Base-by-base conservation (phyloP, 2,329 filamentous ascomycete species). In the Xylaria sp. region DNA sequence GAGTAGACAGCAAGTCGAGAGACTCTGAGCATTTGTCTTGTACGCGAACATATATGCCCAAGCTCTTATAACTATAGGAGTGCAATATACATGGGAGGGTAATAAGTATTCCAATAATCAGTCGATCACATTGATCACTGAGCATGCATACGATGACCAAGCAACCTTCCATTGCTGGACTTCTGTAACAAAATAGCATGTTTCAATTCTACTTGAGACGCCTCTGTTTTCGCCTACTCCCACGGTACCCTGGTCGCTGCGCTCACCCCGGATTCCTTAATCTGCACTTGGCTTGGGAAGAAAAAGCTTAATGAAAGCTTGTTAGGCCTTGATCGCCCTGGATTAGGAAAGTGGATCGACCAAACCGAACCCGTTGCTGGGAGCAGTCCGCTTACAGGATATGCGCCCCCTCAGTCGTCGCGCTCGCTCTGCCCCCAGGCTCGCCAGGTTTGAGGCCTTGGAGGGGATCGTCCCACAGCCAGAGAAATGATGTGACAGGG, bases 161-260 rank as follows among this genome's bases (percentile, higher is more conserved):
- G 50, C 44, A 56, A 64, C 46, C 31, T 23, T 20, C 15, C 61
- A 61, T 54, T 34, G 15, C 20, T 67, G 23, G 39, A 44, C 51
- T 39, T 62, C 63, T 69, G 67, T 67, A 64, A 70, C 67, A 64
- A 18, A 54, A 62, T 28, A 61, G 31, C 31, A 56, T 48, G 65
- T 70, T 70, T 70, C 67, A 67, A 67, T 61, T 37, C 10, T 20
- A 63, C 54, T 66, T 64, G 64, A 69, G 59, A 67, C 60, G 15
- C 25, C 20, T 52, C 63, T 61, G 55, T 61, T 66, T 55, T 59
- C 64, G 63, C 63, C 20, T 59, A 60, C 31, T 56, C 65, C 54
- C 39, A 15, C 15, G 13, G 13, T 10, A 20, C 55, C 66, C 66
- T 39, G 23, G 54, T 51, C 58, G 25, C 39, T 44, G 28, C 48